Percentiles rank a stretch among this genome's conserved stretches.
Evolutionary conservation across 2,329 filamentous ascomycete genomes (phyloP).

Genomic region (Aspergillus calidoustus): DNA sequence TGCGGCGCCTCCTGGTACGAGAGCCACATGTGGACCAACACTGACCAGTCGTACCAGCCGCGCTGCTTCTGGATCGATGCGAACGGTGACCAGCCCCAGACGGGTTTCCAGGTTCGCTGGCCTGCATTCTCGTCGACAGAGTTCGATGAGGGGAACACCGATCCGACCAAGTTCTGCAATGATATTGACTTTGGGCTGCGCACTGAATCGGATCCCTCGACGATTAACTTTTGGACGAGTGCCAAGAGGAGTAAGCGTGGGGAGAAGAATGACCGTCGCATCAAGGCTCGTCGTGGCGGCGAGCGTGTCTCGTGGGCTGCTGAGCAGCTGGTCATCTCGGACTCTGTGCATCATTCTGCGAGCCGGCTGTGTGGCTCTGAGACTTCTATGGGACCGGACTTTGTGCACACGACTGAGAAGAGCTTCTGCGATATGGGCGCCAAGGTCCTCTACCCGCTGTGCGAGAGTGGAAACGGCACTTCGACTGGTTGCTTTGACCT

Average conservation of each 20-base stretch:
- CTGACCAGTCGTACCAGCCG: conserved; percentile 15
- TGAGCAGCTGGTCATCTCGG: conserved; percentile 8
- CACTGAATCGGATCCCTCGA: conserved; percentile 11
- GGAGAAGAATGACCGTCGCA: conserved; percentile 2
- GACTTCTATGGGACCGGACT: conserved; percentile 19
- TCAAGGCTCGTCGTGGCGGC: neutral
- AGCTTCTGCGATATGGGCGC: conserved; percentile 17
- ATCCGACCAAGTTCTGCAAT: conserved; percentile 9
- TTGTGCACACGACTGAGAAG: conserved; percentile 12
- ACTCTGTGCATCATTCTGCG: conserved; percentile 8
- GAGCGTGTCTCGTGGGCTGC: conserved; percentile 8
- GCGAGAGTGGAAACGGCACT: neutral
- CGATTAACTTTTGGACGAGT: conserved; percentile 2
- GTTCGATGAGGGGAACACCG: conserved; percentile 11
- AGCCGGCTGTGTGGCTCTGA: conserved; percentile 10
- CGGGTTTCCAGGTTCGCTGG: conserved; percentile 19
- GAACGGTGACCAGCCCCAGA: conserved; percentile 17
- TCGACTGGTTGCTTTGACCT: conserved; percentile 13
- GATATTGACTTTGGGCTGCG: conserved; percentile 19
- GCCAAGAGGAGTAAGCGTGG: conserved; percentile 1
- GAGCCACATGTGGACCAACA: conserved; percentile 18
- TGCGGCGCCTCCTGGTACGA: conserved; percentile 20
- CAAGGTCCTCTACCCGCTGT: conserved; percentile 12
- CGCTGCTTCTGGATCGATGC: conserved; percentile 19
- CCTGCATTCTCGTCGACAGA: neutral